These are phyloP conservation scores for Spiromastix sp. DNA, from an alignment of 2,329 filamentous ascomycete genomes.

Conservation along the genomic window DNA sequence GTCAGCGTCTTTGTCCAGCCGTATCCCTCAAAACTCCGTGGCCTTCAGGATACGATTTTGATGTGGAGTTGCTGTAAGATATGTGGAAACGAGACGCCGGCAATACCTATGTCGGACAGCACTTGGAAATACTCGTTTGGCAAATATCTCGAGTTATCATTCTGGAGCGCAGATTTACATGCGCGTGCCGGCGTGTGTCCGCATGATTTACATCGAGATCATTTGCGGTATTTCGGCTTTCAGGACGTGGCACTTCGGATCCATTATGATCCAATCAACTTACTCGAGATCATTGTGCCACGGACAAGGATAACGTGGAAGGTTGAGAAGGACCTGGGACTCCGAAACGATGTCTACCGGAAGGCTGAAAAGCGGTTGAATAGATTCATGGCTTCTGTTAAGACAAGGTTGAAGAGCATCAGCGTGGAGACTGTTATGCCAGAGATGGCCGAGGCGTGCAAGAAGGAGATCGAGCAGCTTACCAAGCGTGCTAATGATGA, in stretches of 20 bases:
- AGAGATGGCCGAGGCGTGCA: constrained; percentile 75
- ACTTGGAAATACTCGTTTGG: constrained; percentile 98
- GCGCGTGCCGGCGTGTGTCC: constrained; percentile 66
- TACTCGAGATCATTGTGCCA: constrained; percentile 90
- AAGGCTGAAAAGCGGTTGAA: constrained; percentile 73
- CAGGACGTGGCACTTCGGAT: constrained; percentile 77
- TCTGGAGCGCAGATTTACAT: constrained; percentile 81
- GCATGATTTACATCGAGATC: constrained; percentile 86
- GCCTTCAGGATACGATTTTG: constrained; percentile 64
- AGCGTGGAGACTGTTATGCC: constrained; percentile 83
- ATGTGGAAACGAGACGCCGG: constrained; percentile 81
- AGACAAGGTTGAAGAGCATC: constrained; percentile 73
- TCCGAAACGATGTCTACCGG: constrained; percentile 85
- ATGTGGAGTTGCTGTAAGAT: constrained; percentile 98
- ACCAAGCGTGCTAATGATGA: constrained; percentile 76
- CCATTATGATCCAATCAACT: constrained; percentile 84
- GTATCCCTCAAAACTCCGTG: constrained; percentile 54
- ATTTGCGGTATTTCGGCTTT: constrained; percentile 85
- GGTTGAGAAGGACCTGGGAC: constrained; percentile 80
- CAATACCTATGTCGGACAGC: constrained; percentile 81
- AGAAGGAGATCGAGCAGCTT: constrained; percentile 67
- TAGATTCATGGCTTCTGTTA: constrained; percentile 81
- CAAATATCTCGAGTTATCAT: constrained; percentile 94
- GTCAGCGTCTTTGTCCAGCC: constrained; percentile 84
- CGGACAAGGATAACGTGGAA: constrained; percentile 91